A percentile compares a stretch with the other conserved stretches of the same genome.
Evolutionary conservation across 257 asterid species (phyloP).

Genomic region (Fraxinus pennsylvanica): DNA sequence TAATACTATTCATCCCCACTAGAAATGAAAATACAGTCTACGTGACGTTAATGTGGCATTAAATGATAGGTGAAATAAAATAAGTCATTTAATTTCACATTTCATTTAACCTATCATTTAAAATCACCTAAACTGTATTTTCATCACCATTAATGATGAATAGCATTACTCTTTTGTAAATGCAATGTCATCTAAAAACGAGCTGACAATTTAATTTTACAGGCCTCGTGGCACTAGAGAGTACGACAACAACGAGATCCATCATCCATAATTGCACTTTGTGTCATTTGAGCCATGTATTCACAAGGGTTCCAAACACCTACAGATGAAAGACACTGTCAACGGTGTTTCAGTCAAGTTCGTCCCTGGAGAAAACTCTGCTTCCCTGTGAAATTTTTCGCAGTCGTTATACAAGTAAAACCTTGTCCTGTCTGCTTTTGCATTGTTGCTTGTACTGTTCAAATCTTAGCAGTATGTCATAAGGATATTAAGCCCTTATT

Average conservation of each 20-base stretch:
- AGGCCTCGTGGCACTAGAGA: conserved; percentile 72
- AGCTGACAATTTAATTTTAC: conserved; percentile 2
- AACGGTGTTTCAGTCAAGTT: conserved; percentile 76
- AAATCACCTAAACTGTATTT: too few relatives aligned
- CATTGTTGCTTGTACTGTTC: background rate
- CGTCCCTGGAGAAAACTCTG: conserved; percentile 23
- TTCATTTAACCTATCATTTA: too few relatives aligned
- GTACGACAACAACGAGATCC: conserved; percentile 63
- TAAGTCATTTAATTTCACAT: too few relatives aligned
- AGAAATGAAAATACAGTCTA: too few relatives aligned
- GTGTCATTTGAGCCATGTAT: conserved; percentile 82
- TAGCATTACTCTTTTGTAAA: background rate
- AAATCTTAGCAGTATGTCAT: background rate
- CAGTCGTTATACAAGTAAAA: background rate
- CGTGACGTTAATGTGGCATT: too few relatives aligned
- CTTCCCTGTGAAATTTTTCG: background rate
- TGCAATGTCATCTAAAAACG: background rate
- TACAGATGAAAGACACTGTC: conserved; percentile 73
- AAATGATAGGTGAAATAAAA: too few relatives aligned
- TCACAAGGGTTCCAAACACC: conserved; percentile 64
- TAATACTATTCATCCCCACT: too few relatives aligned
- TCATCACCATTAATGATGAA: too few relatives aligned
- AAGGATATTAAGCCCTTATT: too few relatives aligned
- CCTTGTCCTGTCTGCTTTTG: background rate
- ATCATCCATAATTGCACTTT: conserved; percentile 52